phyloP scores from a whole-genome alignment of 495 filamentous ascomycete genomes.

The Thozetella sp. region DNA sequence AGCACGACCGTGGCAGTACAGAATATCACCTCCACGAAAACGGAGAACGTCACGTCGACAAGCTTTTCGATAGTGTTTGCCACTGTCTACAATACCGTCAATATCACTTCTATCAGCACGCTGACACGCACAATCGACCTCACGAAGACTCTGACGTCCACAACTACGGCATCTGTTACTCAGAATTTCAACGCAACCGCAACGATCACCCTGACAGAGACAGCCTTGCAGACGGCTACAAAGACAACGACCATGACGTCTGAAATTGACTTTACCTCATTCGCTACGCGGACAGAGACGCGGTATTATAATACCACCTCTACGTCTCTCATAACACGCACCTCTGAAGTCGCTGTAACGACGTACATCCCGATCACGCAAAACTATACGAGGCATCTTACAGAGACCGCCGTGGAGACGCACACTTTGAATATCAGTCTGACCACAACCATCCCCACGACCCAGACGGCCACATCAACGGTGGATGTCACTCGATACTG shows the following conservation, averaged over 20 bases:
- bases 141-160: slow-evolving; percentile 5
- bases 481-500: neutral
- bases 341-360: neutral
- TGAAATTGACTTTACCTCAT: slow-evolving; percentile 4
- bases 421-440: neutral
- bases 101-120: slow-evolving; percentile 12
- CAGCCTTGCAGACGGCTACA: slow-evolving; percentile 11
- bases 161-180: neutral
- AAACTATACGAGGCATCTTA: neutral
- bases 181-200: slow-evolving; percentile 8
- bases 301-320: neutral
- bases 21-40: slow-evolving; percentile 11
- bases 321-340: neutral
- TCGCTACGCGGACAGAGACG: neutral
- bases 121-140: neutral
- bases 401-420: neutral
- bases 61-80: slow-evolving; percentile 15
- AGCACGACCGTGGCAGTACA: slow-evolving; percentile 7
- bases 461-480: neutral
- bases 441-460: neutral
- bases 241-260: slow-evolving; percentile 5
- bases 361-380: neutral
- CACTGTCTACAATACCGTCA: slow-evolving; percentile 17
- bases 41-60: slow-evolving; percentile 10
- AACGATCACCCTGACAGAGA: slow-evolving; percentile 9